A percentile compares a stretch with the other conserved stretches of the same genome.
These are phyloP conservation scores for Blastomyces silverae DNA, from an alignment of 2,329 filamentous ascomycete species.

Conservation along the genomic window DNA sequence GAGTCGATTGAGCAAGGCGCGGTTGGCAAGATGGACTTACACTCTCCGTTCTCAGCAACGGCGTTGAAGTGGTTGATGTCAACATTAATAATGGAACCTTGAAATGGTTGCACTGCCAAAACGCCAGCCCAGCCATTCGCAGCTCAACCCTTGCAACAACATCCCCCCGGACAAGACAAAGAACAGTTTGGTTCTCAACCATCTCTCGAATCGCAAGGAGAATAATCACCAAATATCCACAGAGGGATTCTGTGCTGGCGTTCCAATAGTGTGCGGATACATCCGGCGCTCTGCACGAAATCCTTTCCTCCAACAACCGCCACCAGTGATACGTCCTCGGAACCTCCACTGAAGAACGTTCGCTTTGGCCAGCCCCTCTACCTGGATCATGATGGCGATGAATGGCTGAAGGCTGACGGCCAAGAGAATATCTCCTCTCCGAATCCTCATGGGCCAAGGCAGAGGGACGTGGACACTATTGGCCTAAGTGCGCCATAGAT, in stretches of 20 bases:
- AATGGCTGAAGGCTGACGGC: not conserved
- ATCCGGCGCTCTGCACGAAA: not conserved
- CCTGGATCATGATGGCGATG: no score
- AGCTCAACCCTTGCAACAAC: not conserved
- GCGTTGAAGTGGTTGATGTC: not conserved
- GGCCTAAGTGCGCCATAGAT: constrained; percentile 1
- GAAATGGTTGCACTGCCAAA: constrained; percentile 1
- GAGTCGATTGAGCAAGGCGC: not conserved
- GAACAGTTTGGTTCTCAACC: not conserved
- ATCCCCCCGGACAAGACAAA: not conserved
- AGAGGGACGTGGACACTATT: not conserved
- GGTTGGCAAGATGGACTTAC: not conserved
- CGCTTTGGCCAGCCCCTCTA: no score
- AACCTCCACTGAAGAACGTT: not conserved
- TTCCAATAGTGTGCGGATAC: not conserved
- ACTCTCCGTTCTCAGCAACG: not conserved
- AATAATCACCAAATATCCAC: not conserved
- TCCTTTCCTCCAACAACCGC: not conserved
- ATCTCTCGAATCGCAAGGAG: not conserved
- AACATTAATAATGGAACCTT: not conserved
- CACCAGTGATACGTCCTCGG: no score
- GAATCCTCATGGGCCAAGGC: not conserved
- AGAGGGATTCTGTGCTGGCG: not conserved
- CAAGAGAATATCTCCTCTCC: not conserved
- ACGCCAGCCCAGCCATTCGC: not conserved